These are phyloP conservation scores for Fusarium sp. DNA, from an alignment of 2,329 filamentous ascomycete genomes.

Conservation along the genomic window DNA sequence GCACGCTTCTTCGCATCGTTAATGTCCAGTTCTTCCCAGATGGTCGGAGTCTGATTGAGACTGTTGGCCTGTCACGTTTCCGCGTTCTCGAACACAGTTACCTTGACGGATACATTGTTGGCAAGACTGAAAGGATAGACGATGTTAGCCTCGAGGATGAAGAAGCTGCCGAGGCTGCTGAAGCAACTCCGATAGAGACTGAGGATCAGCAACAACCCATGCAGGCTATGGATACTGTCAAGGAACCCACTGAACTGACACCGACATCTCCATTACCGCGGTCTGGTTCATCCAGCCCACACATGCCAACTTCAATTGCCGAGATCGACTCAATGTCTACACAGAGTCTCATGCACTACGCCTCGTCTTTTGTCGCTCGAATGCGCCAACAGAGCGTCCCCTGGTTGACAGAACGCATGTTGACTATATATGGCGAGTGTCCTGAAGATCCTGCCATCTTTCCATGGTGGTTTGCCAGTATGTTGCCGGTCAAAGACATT, in stretches of 20 bases:
- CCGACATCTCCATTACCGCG: background rate
- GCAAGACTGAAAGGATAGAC: conserved; percentile 78
- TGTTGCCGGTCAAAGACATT: conserved; percentile 78
- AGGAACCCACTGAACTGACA: background rate
- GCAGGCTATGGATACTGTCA: background rate
- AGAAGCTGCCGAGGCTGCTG: conserved; percentile 76
- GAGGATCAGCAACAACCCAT: background rate
- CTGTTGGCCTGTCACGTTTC: conserved; percentile 80
- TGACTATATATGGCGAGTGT: conserved; percentile 79
- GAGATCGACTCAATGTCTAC: conserved; percentile 67
- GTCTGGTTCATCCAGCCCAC: conserved; percentile 5
- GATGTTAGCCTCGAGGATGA: conserved; percentile 86
- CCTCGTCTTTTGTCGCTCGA: conserved; percentile 71
- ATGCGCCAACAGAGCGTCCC: conserved; percentile 75
- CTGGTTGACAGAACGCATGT: conserved; percentile 78
- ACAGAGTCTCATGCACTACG: conserved; percentile 71
- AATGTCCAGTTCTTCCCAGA: conserved; percentile 79
- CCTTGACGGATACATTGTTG: conserved; percentile 81
- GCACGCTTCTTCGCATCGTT: conserved; percentile 80
- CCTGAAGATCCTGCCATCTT: conserved; percentile 80
- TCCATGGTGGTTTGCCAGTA: conserved; percentile 90
- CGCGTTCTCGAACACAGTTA: conserved; percentile 71
- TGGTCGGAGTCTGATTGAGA: conserved; percentile 84
- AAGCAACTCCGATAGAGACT: conserved; percentile 51
- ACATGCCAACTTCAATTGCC: conserved; percentile 1